A percentile compares a stretch with the other conserved stretches of the same genome.
Conservation (phyloP, 768 basidiomycete species). For the Lepiota venenata region DNA sequence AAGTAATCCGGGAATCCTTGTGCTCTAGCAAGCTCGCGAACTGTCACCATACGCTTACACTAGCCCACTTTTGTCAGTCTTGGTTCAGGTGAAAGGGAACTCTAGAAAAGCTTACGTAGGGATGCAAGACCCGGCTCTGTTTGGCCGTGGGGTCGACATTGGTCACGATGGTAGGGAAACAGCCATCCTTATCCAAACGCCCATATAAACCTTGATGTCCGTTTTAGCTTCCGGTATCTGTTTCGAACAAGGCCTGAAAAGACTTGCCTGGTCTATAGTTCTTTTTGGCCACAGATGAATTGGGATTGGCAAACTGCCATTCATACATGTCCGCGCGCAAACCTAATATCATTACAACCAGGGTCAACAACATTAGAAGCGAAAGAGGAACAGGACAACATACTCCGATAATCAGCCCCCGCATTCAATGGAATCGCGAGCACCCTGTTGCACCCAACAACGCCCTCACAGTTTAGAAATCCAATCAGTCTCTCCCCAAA, state of each 20-base stretch:
- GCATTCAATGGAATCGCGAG: slow-evolving; percentile 52
- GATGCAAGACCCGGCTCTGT: slow-evolving; percentile 67
- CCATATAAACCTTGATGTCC: slow-evolving; percentile 43
- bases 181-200: slow-evolving; percentile 49
- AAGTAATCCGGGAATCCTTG: slow-evolving; percentile 83
- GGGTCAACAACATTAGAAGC: neutral
- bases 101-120: slow-evolving; percentile 42
- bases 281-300: slow-evolving; percentile 48
- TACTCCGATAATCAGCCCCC: slow-evolving; percentile 67
- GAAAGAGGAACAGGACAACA: slow-evolving; percentile 10
- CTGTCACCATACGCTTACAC: slow-evolving; percentile 69
- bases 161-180: slow-evolving; percentile 74
- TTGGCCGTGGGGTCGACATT: slow-evolving; percentile 80
- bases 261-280: slow-evolving; percentile 50
- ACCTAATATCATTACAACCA: slow-evolving; percentile 24
- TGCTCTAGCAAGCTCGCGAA: slow-evolving; percentile 74
- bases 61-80: slow-evolving; percentile 21
- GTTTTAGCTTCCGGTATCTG: neutral
- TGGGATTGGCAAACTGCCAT: slow-evolving; percentile 60
- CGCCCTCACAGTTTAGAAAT: neutral
- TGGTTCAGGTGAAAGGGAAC: neutral
- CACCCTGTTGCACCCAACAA: slow-evolving; percentile 46
- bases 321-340: slow-evolving; percentile 45
- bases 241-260: neutral
- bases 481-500: neutral